Conservation (phyloP, 139 green algal species). For the Chlamydomonas asymmetrica region DNA sequence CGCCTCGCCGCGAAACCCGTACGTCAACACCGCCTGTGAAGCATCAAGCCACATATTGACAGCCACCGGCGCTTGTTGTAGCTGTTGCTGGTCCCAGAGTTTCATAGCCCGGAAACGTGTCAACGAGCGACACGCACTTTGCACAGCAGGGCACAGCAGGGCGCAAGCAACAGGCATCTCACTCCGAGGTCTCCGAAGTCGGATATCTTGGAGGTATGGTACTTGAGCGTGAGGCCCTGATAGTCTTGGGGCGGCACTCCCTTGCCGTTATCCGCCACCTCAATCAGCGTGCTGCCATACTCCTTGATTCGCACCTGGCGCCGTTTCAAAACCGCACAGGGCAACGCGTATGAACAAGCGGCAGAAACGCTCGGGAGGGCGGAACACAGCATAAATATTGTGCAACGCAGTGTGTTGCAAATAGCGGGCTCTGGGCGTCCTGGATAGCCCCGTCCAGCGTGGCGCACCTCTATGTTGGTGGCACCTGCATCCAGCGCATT, state of each 20-base stretch:
- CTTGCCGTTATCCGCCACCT: conserved; percentile 94
- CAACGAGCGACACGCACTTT: too few relatives aligned
- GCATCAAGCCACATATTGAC: too few relatives aligned
- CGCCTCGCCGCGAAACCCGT: conserved; percentile 96
- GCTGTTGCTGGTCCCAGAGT: too few relatives aligned
- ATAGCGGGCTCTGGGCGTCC: neutral
- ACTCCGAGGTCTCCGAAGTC: conserved; percentile 82
- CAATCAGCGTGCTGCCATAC: conserved; percentile 83
- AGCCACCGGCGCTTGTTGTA: too few relatives aligned
- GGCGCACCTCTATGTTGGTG: conserved; percentile 82
- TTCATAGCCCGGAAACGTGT: too few relatives aligned
- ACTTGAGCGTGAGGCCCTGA: conserved; percentile 82
- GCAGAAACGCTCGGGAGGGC: neutral
- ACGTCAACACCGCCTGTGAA: conserved; percentile 76
- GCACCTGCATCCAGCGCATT: conserved; percentile 95
- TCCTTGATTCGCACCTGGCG: conserved; percentile 86
- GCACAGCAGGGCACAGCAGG: too few relatives aligned
- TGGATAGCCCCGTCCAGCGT: neutral
- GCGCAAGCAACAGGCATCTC: too few relatives aligned
- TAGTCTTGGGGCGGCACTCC: conserved; percentile 78
- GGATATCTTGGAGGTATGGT: conserved; percentile 95
- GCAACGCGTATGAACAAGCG: too few relatives aligned
- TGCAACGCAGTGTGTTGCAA: neutral
- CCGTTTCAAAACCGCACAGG: too few relatives aligned
- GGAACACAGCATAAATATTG: neutral